These are phyloP conservation scores for Amanita rubescens DNA, from an alignment of 768 basidiomycete genomes.

Conservation along the genomic window DNA sequence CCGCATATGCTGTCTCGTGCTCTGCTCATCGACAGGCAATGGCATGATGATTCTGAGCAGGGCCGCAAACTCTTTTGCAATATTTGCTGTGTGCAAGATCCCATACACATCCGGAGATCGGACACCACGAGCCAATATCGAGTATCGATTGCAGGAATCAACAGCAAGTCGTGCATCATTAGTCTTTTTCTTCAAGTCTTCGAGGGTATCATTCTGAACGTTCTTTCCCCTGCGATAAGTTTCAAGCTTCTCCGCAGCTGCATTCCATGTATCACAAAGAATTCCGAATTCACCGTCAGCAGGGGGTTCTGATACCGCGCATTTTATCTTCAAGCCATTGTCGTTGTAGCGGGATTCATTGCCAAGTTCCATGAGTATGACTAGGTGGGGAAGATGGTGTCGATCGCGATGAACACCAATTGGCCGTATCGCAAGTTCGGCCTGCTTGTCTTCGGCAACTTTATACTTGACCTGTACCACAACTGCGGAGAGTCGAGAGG, in stretches of 20 bases:
- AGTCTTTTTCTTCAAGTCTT: not conserved
- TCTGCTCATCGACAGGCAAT: not conserved
- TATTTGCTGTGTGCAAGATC: conserved; percentile 9
- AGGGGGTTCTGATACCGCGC: not conserved
- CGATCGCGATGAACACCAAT: not conserved
- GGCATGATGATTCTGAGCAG: conserved; percentile 12
- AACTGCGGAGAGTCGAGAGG: conserved; percentile 10
- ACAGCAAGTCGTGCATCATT: not conserved
- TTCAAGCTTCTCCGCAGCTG: not conserved
- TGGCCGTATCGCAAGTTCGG: conserved; percentile 3
- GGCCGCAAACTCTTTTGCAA: conserved; percentile 9
- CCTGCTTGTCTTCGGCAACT: conserved; percentile 1
- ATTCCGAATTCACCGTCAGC: not conserved
- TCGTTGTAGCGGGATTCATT: not conserved
- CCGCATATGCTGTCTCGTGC: conserved; percentile 8
- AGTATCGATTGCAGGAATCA: conserved; percentile 11
- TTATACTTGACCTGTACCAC: conserved; percentile 5
- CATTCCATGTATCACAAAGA: not conserved
- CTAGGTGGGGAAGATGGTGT: conserved; percentile 4
- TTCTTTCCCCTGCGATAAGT: not conserved
- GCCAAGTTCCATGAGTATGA: conserved; percentile 8
- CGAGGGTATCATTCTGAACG: not conserved
- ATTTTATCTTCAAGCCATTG: conserved; percentile 3
- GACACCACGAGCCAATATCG: conserved; percentile 11
- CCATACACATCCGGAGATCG: conserved; percentile 11